Percentiles rank a stretch among this genome's conserved stretches.
These are phyloP conservation scores for Capsaspora owczarzaki DNA, from an alignment of 78 protist genomes.

Conservation along the genomic window DNA sequence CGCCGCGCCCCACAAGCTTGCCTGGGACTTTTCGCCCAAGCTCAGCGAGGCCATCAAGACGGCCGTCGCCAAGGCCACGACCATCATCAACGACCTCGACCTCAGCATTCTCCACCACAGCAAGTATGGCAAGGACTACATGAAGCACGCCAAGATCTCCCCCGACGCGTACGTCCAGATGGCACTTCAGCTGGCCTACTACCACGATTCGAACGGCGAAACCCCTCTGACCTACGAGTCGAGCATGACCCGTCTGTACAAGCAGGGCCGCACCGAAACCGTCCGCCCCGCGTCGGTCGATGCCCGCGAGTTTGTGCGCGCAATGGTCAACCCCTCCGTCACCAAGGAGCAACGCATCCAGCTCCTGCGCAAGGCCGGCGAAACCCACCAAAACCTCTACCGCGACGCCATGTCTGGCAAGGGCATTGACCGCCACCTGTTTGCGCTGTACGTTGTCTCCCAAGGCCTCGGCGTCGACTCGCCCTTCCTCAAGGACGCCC, in stretches of 20 bases:
- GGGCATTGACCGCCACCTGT: slow-evolving; percentile 44
- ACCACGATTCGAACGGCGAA: not conserved
- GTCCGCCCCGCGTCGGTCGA: slow-evolving; percentile 22
- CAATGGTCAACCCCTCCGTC: not conserved
- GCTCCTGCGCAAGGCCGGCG: not conserved
- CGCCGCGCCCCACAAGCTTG: no score
- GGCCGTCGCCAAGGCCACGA: not conserved
- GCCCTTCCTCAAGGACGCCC: slow-evolving; percentile 25
- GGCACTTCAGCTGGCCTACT: slow-evolving; percentile 36
- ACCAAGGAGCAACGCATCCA: not conserved
- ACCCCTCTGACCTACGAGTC: slow-evolving; percentile 45
- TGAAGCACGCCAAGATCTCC: slow-evolving; percentile 12
- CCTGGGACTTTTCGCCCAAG: not conserved
- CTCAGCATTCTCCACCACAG: not conserved
- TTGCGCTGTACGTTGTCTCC: slow-evolving; percentile 43
- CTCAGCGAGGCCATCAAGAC: not conserved
- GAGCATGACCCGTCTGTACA: slow-evolving; percentile 45
- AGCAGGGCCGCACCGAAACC: slow-evolving; percentile 38
- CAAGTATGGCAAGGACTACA: slow-evolving; percentile 28
- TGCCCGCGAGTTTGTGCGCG: not conserved
- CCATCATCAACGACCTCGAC: not conserved
- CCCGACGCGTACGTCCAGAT: slow-evolving; percentile 27
- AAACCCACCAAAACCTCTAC: not conserved
- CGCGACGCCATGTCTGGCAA: slow-evolving; percentile 20
- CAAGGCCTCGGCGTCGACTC: slow-evolving; percentile 25